Percentiles rank a stretch among this genome's conserved stretches.
These are phyloP conservation scores for Aspergillus intermedius DNA, from an alignment of 2,329 filamentous ascomycete genomes.

Conservation along the genomic window DNA sequence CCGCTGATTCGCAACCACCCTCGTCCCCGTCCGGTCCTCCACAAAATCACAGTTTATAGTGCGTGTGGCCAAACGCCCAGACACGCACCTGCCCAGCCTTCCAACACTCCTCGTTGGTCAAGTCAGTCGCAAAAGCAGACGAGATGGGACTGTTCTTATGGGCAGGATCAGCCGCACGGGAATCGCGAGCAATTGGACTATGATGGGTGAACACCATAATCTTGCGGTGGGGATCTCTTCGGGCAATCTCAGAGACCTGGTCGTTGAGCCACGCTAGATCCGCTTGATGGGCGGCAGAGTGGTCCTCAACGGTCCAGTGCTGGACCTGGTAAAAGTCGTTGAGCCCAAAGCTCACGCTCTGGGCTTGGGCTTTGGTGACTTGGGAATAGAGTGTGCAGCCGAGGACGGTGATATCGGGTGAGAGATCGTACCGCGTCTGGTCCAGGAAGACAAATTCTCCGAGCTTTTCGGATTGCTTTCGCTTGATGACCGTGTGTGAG, in stretches of 20 bases:
- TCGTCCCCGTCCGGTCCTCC: conserved; percentile 24
- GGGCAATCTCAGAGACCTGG: conserved; percentile 26
- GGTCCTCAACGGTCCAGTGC: conserved; percentile 28
- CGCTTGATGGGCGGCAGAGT: conserved; percentile 24
- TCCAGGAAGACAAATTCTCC: conserved; percentile 39
- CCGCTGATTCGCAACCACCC: conserved; percentile 37
- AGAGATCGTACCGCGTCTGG: conserved; percentile 33
- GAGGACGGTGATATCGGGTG: conserved; percentile 33
- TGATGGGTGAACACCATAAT: conserved; percentile 37
- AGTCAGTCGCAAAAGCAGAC: conserved; percentile 39
- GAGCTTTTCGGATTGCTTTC: conserved; percentile 7
- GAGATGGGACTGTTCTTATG: conserved; percentile 27
- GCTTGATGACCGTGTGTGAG: conserved; percentile 13
- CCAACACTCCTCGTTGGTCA: conserved; percentile 36
- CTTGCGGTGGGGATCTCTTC: conserved; percentile 25
- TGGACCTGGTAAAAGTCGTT: conserved; percentile 49
- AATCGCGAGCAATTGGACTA: conserved; percentile 25
- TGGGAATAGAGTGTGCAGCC: conserved; percentile 48
- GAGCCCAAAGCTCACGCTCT: conserved; percentile 38
- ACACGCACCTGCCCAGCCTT: conserved; percentile 29
- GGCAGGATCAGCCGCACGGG: conserved; percentile 22
- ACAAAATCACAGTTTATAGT: conserved; percentile 41
- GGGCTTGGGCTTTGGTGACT: conserved; percentile 33
- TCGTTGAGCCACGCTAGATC: conserved; percentile 36
- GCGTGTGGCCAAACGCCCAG: conserved; percentile 48